Evolutionary conservation across 2,329 filamentous ascomycete genomes (phyloP), one percentile per base, ranked within the genome.

Genomic region (Tolypocladium sp.): DNA sequence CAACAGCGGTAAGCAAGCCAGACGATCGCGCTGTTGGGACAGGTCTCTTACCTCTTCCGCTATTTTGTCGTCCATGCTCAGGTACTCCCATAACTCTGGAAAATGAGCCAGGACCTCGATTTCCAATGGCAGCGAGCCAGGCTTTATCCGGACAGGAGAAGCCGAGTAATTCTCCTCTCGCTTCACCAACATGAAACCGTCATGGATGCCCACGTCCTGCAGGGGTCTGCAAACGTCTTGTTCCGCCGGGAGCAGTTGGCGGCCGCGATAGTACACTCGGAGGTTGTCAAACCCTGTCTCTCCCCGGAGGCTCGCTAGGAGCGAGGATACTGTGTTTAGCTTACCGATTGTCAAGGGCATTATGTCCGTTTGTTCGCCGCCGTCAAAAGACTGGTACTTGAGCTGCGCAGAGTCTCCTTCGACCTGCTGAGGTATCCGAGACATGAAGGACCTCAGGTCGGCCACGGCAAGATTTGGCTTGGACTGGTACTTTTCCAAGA

Each of bases 91-190:
- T 30, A 99, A 75, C 61, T 93, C 86, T 58, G 90, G 82, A 67
- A 96, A 96, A 71, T 95, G 90, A 59, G 86, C 82, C 64, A 94
- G 77, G 27, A 97, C 86, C 66, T 93, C 90, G 15, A 84, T 80
- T 69, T 97, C 91, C 3, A 97, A 81, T 41, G 76, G 81, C 62
- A 77, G 86, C 54, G 77, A 82, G 56, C 76, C 84, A 57, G 73
- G 79, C 62, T 77, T 78, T 57, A 80, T 74, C 37, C 77, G 68
- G 62, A 76, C 65, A 33, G 79, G 69, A 59, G 77, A 72, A 4
- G 74, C 72, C 10, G 74, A 70, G 0, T 73, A 68, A 17, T 80
- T 77, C 25, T 81, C 77, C 51, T 85, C 82, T 20, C 80, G 79
- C 64, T 84, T 87, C 52, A 92, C 79, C 25, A 91, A 76, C 30